These are phyloP conservation scores for Excoecaria cochinchinensis DNA, from an alignment of 345 rosid species.

Conservation along the genomic window DNA sequence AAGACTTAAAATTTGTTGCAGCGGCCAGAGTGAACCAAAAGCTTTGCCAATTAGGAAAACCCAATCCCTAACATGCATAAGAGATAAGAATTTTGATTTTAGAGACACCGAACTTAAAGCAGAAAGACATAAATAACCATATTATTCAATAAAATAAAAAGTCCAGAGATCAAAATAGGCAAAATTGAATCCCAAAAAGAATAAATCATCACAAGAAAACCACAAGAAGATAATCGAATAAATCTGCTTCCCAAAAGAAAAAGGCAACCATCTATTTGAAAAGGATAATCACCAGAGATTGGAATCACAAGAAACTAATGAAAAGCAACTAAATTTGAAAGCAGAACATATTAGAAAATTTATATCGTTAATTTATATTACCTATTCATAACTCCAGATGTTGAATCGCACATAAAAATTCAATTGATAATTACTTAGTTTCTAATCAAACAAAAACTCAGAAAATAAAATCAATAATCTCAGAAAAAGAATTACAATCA, in stretches of 20 bases:
- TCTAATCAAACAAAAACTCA: not conserved
- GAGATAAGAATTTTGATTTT: constrained; percentile 4
- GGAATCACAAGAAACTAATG: not conserved
- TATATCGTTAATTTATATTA: not conserved
- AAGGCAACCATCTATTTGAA: not conserved
- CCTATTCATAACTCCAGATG: not conserved
- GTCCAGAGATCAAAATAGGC: not conserved
- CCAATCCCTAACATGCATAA: constrained; percentile 33
- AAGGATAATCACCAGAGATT: not conserved
- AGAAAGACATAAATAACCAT: not conserved
- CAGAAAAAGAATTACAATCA: no score
- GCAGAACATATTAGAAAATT: not conserved
- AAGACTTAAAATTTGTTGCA: constrained; percentile 52
- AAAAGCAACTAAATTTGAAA: not conserved
- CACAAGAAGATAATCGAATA: not conserved
- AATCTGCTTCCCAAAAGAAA: not conserved
- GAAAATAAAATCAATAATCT: not conserved
- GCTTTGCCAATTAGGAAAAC: constrained; percentile 48
- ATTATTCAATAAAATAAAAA: not conserved
- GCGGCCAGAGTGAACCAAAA: constrained; percentile 97
- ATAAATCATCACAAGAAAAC: not conserved
- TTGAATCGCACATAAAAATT: not conserved
- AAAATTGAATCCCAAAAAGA: not conserved
- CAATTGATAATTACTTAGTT: not conserved
- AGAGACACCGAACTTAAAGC: not conserved